Conservation (phyloP, 805 yeast genomes). For the Pichia cephalocereana region DNA sequence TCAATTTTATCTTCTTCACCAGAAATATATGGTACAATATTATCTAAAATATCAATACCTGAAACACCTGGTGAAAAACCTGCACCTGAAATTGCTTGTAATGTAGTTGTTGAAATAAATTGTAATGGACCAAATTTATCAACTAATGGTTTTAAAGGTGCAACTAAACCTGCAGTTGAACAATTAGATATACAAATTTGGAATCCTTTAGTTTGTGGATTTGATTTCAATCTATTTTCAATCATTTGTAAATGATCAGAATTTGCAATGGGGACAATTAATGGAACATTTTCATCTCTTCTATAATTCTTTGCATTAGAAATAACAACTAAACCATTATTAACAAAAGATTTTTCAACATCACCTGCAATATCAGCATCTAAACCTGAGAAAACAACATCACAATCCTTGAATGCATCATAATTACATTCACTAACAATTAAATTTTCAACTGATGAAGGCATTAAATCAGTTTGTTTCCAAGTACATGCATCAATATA, state of each 20-base stretch:
- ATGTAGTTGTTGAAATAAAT: conserved; percentile 76
- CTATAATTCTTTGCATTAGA: conserved; percentile 97
- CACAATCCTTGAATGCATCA: conserved; percentile 77
- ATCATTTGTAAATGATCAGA: conserved; percentile 79
- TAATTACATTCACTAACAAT: conserved; percentile 71
- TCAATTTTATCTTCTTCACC: conserved; percentile 99
- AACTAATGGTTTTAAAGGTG: conserved; percentile 90
- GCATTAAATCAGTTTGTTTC: conserved; percentile 86
- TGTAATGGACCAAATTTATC: conserved; percentile 88
- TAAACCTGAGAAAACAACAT: conserved; percentile 87
- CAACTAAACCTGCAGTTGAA: conserved; percentile 96
- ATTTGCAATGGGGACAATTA: conserved; percentile 91
- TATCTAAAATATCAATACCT: conserved; percentile 90
- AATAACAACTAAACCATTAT: conserved; percentile 72
- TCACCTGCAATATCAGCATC: conserved; percentile 92
- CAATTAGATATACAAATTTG: conserved; percentile 95
- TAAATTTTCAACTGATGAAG: conserved; percentile 52
- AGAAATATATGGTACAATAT: conserved; percentile 86
- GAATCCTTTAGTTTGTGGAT: conserved; percentile 53
- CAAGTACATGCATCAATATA: conserved; percentile 83
- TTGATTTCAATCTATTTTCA: conserved; percentile 45
- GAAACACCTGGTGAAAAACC: conserved; percentile 98
- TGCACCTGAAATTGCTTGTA: conserved; percentile 97
- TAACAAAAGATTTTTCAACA: conserved; percentile 77
- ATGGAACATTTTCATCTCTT: conserved; percentile 78